Percentiles rank a stretch among this genome's conserved stretches.
phyloP scores from a whole-genome alignment of 2,329 filamentous ascomycete species.

The Stemphylium vesicarium region DNA sequence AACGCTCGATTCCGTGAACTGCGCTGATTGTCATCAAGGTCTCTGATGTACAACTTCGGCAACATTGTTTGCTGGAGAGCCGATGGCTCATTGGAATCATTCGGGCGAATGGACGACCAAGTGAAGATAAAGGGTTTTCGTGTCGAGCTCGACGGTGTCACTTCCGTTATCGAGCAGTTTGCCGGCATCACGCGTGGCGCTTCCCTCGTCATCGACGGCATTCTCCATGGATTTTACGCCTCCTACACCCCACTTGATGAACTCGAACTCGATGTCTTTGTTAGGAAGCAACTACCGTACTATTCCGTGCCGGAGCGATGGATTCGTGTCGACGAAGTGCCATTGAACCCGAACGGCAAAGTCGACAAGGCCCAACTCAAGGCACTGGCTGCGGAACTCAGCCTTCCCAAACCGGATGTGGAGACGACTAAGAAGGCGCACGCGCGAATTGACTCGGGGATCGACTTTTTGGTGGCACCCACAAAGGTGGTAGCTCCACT shows the following conservation, averaged over 20 bases:
- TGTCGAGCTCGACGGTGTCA: slow-evolving; percentile 65
- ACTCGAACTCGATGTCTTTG: slow-evolving; percentile 49
- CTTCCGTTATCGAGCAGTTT: slow-evolving; percentile 49
- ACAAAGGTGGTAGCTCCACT: background rate
- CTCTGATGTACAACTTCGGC: slow-evolving; percentile 66
- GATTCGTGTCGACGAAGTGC: slow-evolving; percentile 54
- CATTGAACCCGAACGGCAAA: slow-evolving; percentile 63
- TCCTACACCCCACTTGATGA: slow-evolving; percentile 40
- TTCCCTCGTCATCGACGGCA: slow-evolving; percentile 55
- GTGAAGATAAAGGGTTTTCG: slow-evolving; percentile 69
- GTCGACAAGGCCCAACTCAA: slow-evolving; percentile 59
- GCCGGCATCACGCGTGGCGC: slow-evolving; percentile 57
- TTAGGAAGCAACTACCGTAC: slow-evolving; percentile 58
- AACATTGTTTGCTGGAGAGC: slow-evolving; percentile 63
- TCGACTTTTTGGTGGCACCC: background rate
- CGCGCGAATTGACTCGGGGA: background rate
- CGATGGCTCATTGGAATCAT: slow-evolving; percentile 61
- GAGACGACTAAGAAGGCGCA: background rate
- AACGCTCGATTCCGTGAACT: background rate
- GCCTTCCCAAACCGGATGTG: background rate
- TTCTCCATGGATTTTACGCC: slow-evolving; percentile 61
- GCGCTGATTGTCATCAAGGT: slow-evolving; percentile 19
- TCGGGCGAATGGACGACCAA: slow-evolving; percentile 66
- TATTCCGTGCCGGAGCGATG: slow-evolving; percentile 61
- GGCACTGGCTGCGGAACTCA: slow-evolving; percentile 24